Conservation (phyloP, 345 rosid species). For the Cardamine chenopodiifolia region DNA sequence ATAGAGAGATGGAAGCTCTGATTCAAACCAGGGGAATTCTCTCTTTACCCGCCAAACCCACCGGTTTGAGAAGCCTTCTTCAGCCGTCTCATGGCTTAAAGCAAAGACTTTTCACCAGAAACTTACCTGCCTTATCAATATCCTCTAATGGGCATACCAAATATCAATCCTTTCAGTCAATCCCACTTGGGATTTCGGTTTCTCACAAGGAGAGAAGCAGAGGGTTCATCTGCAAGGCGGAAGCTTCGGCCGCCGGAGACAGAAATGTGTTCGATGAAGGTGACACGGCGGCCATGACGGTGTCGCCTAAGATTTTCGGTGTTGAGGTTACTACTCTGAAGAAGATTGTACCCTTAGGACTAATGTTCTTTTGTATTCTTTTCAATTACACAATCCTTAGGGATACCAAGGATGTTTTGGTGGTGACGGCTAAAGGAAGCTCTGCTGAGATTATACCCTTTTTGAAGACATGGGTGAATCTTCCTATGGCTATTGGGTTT, state of each 20-base stretch:
- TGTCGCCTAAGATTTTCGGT: constrained; percentile 68
- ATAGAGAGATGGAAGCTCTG: constrained; percentile 71
- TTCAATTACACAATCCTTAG: constrained; percentile 97
- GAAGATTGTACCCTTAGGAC: constrained; percentile 88
- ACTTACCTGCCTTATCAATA: constrained; percentile 56
- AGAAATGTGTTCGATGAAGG: constrained; percentile 54
- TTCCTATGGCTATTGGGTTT: constrained; percentile 98
- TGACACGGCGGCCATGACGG: constrained; percentile 32
- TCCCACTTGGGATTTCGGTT: constrained; percentile 49
- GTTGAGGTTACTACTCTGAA: constrained; percentile 66
- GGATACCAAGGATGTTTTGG: constrained; percentile 94
- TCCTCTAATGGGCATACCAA: constrained; percentile 56
- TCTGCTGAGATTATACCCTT: constrained; percentile 98
- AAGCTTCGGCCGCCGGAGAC: constrained; percentile 74
- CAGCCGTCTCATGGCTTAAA: constrained; percentile 68
- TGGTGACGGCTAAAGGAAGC: constrained; percentile 95
- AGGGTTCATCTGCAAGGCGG: constrained; percentile 77
- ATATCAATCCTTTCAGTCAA: constrained; percentile 48
- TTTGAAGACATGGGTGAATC: constrained; percentile 95
- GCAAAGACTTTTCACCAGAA: constrained; percentile 65
- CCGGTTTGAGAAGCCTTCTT: constrained; percentile 45
- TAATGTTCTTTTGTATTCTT: constrained; percentile 94
- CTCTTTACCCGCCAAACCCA: constrained; percentile 72
- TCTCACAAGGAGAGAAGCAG: constrained; percentile 51
- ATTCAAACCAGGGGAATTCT: constrained; percentile 75